Base-by-base conservation (phyloP, 106 monocot genomes). In the Acanthochlamys bracteata region DNA sequence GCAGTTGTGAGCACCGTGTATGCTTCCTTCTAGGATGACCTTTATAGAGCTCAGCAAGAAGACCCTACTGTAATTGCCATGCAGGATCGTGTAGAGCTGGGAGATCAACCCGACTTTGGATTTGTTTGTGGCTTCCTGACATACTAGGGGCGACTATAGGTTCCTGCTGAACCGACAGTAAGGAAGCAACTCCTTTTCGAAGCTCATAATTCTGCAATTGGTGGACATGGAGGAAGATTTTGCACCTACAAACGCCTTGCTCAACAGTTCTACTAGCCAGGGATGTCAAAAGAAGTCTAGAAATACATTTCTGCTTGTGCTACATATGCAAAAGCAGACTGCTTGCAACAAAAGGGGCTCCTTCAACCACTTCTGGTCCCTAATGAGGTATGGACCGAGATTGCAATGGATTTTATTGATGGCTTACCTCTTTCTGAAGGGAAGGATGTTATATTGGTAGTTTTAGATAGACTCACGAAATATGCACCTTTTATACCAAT, bases 381-480 rank as follows among this genome's bases (percentile, higher is more conserved):
- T 4, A 15, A 7, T 0, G 7, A 23, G 19, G 27, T 49, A 24
- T 70, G 70, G 49, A n/a, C 60, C 11, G 41, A 49, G 25, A n/a
- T 70, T 16, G 7, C 41, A 0, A 47, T 70, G 45, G 70, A 61
- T 22, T 70, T 61, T 13, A 60, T 70, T 21, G 17, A 1, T n/a
- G n/a, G n/a, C n/a, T n/a, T n/a, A n/a, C n/a, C n/a, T n/a, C n/a
- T n/a, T n/a, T n/a, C n/a, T n/a, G 7, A 21, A 39, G 0, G 7
- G 47, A 17, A 57, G 0, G 11, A 0, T 42, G n/a, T 16, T 20
- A 68, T 57, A n/a, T 12, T 68, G 0, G 68, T 66, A 46, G 45
- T 46, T 10, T 11, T 60, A 10, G 7, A 60, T 25, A 3, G 60
- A 6, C 14, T 60, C 2, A 27, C 60, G 0, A 60, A 60, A 26